A percentile compares a stretch with the other conserved stretches of the same genome.
These are phyloP conservation scores for Xerocomus potaroensis DNA, from an alignment of 768 basidiomycete species.

Conservation along the genomic window DNA sequence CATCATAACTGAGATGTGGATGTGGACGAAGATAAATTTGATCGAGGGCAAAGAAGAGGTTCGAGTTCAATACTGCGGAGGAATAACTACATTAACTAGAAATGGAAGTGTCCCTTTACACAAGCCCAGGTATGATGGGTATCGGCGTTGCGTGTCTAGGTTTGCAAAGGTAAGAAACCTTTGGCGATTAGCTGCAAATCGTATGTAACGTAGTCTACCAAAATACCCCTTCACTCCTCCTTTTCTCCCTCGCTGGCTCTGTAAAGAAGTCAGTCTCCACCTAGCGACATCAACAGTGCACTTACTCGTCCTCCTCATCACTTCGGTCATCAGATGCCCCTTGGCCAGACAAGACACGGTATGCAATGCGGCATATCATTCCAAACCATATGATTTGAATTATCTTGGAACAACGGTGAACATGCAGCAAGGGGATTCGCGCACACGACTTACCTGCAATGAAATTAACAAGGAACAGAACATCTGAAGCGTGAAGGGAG, in stretches of 20 bases:
- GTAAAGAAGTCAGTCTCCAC: slow-evolving; percentile 8
- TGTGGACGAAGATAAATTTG: background rate
- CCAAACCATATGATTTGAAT: slow-evolving; percentile 81
- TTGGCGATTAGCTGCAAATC: slow-evolving; percentile 22
- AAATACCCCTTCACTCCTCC: slow-evolving; percentile 21
- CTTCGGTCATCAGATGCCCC: slow-evolving; percentile 83
- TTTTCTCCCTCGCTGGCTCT: slow-evolving; percentile 21
- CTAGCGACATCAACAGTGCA: background rate
- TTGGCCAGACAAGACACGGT: slow-evolving; percentile 65
- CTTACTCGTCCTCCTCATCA: slow-evolving; percentile 69
- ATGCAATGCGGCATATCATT: slow-evolving; percentile 83
- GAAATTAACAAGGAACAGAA: slow-evolving; percentile 56
- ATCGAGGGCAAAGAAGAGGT: background rate
- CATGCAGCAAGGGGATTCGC: background rate
- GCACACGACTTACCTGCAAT: slow-evolving; percentile 49
- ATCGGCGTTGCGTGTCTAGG: slow-evolving; percentile 23
- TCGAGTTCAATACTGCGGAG: slow-evolving; percentile 14
- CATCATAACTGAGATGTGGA: slow-evolving; percentile 49
- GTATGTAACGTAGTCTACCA: slow-evolving; percentile 24
- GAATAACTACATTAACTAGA: slow-evolving; percentile 17
- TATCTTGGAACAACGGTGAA: slow-evolving; percentile 39
- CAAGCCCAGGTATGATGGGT: slow-evolving; percentile 24
- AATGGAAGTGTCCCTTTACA: slow-evolving; percentile 24
- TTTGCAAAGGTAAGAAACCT: slow-evolving; percentile 19
- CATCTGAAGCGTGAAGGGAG: slow-evolving; percentile 35